Evolutionary conservation across 1,284 basidiomycete genomes (phyloP), one percentile per base, ranked within the genome.

Genomic region (Fomitopsis palustris): DNA sequence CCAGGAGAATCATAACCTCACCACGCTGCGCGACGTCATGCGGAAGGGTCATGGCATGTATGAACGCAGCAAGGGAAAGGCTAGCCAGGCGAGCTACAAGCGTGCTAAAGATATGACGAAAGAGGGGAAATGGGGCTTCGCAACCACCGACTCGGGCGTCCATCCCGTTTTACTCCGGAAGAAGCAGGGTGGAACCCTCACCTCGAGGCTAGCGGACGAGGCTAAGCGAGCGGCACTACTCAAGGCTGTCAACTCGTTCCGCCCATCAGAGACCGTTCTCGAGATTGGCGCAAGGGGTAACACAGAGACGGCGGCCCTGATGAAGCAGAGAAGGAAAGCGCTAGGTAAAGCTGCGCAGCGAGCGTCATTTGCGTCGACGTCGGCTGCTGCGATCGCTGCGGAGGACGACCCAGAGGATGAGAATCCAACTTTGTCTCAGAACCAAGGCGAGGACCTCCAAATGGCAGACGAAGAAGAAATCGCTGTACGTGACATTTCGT

Each of bases 31-130:
- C n/a, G 84, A 86, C 9, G 94, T 99, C 55, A 96, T 97, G 85
- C 81, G 83, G 58, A 87, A 93, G 55, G 96, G 96, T 0, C 95
- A 98, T 64, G 79, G 83, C 7, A 93, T 98, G 92, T 99, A 97
- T 72, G 95, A 97, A 69, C 87, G 95, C 31, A 95, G 93, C 61
- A 90, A 94, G 69, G 88, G 90, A 33, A 97, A 96, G 70, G 96
- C 96, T 3, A 91, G 88, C 65, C 82, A 87, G 19, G 88, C 89
- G 57, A 92, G 90, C 65, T 93, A 98, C 76, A 86, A 89, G 64
- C 85, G 95, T 10, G 90, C 96, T 6, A 99, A 98, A 73, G 88
- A 89, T 58, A 91, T 97, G 81, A 79, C 84, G 60, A 92, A 91
- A 67, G 84, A 85, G 55, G 76, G 80, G 1, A 83, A 83, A 59